Conservation (phyloP, 2,329 filamentous ascomycete species). For the Ascochyta viciae-villosae region DNA sequence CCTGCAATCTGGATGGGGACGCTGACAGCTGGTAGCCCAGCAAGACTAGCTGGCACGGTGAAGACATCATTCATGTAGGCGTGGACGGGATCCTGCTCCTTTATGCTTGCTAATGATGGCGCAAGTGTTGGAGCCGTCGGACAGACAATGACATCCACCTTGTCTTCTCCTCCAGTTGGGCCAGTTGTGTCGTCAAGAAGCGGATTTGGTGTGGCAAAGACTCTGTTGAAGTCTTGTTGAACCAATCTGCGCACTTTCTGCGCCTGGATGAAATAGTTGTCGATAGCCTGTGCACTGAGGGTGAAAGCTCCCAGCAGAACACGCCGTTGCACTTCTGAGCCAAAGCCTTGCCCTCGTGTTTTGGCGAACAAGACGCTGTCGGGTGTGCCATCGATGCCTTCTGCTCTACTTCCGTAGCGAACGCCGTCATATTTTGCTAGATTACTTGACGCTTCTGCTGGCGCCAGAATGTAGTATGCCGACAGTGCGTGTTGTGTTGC, state of each 20-base stretch:
- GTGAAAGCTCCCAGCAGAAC: slow-evolving; percentile 91
- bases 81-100: slow-evolving; percentile 66
- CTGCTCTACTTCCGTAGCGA: slow-evolving; percentile 75
- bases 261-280: slow-evolving; percentile 96
- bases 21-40: slow-evolving; percentile 87
- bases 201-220: slow-evolving; percentile 75
- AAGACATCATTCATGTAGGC: slow-evolving; percentile 94
- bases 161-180: slow-evolving; percentile 58
- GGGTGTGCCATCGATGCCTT: slow-evolving; percentile 62
- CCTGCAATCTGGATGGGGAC: slow-evolving; percentile 67
- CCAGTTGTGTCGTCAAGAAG: slow-evolving; percentile 58
- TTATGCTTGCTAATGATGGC: slow-evolving; percentile 68
- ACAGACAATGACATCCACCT: slow-evolving; percentile 85
- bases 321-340: slow-evolving; percentile 82
- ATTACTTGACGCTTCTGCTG: slow-evolving; percentile 94
- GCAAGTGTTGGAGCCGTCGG: slow-evolving; percentile 84
- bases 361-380: slow-evolving; percentile 69
- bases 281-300: slow-evolving; percentile 85
- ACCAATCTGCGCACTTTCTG: slow-evolving; percentile 86
- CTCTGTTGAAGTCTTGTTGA: slow-evolving; percentile 82
- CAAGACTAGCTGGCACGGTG: slow-evolving; percentile 92
- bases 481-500: slow-evolving; percentile 85
- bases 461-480: slow-evolving; percentile 94
- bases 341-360: slow-evolving; percentile 78
- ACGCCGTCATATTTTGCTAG: slow-evolving; percentile 96